phyloP scores from a whole-genome alignment of 257 asterid genomes.

The Fraxinus cuspidata region DNA sequence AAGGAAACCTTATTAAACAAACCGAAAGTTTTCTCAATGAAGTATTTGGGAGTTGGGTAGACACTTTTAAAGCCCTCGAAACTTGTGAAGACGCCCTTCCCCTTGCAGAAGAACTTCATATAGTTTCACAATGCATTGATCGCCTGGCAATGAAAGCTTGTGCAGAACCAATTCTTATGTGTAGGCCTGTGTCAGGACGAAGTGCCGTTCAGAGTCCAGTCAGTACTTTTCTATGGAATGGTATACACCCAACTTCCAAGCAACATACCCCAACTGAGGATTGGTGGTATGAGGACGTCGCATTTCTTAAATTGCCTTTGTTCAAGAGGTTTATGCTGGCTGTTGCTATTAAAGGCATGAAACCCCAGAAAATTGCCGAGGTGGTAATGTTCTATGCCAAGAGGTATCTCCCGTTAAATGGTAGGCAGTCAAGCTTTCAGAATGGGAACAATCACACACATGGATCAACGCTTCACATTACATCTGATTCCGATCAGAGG shows the following conservation, averaged over 20 bases:
- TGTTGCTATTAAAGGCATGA: slow-evolving; percentile 40
- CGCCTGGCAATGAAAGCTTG: slow-evolving; percentile 45
- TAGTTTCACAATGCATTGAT: slow-evolving; percentile 50
- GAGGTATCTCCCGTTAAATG: slow-evolving; percentile 42
- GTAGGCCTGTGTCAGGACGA: slow-evolving; percentile 28
- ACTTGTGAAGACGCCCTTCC: slow-evolving; percentile 48
- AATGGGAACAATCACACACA: slow-evolving; percentile 12
- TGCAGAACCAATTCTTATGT: slow-evolving; percentile 29
- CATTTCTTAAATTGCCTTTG: slow-evolving; percentile 37
- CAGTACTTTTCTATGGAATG: slow-evolving; percentile 35
- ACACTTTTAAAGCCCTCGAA: slow-evolving; percentile 45
- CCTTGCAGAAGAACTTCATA: slow-evolving; percentile 44
- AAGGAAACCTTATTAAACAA: slow-evolving; percentile 49
- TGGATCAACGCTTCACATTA: slow-evolving; percentile 17
- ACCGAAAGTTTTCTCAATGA: slow-evolving; percentile 38
- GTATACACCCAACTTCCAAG: slow-evolving; percentile 35
- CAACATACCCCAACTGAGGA: slow-evolving; percentile 30
- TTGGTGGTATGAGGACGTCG: slow-evolving; percentile 55
- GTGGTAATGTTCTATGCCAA: slow-evolving; percentile 43
- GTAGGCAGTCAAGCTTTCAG: slow-evolving; percentile 30
- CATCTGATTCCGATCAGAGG: slow-evolving; percentile 46
- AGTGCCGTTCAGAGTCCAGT: slow-evolving; percentile 17
- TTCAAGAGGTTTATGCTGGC: slow-evolving; percentile 46
- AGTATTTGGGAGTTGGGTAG: slow-evolving; percentile 43
- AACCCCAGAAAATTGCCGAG: slow-evolving; percentile 32